Evolutionary conservation across 495 filamentous ascomycete species (phyloP).

Genomic region (Evansstolkia leycettana): DNA sequence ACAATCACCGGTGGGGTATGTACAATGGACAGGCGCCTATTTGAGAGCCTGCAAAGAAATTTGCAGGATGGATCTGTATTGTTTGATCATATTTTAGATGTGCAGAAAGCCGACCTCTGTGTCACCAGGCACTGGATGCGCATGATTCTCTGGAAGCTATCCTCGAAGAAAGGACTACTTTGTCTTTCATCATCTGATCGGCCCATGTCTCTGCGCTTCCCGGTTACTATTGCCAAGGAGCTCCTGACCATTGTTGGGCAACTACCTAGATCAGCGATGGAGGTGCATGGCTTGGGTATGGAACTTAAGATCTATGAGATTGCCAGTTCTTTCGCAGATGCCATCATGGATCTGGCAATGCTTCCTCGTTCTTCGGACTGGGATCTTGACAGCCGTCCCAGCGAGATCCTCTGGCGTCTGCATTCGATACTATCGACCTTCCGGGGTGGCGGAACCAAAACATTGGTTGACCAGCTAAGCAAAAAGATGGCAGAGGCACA

Average conservation of each 20-base stretch:
- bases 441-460: conserved; percentile 20
- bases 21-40: conserved; percentile 7
- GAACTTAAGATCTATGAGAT: conserved; percentile 36
- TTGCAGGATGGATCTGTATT: conserved; percentile 15
- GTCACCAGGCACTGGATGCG: background rate
- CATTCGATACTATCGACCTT: conserved; percentile 20
- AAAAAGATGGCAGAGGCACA: conserved; percentile 21
- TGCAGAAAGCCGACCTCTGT: background rate
- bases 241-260: conserved; percentile 26
- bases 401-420: conserved; percentile 18
- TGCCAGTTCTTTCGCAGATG: conserved; percentile 32
- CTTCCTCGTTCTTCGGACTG: conserved; percentile 3
- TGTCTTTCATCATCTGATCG: too few relatives aligned
- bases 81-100: background rate
- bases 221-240: conserved; percentile 28
- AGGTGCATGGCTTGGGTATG: conserved; percentile 25
- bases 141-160: conserved; percentile 4
- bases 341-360: conserved; percentile 15
- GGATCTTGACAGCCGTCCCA: conserved; percentile 11
- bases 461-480: conserved; percentile 14
- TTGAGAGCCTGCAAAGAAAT: too few relatives aligned
- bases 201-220: conserved; percentile 16
- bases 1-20: conserved; percentile 5
- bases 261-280: conserved; percentile 21
- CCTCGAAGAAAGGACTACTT: conserved; percentile 11